A percentile compares a stretch with the other conserved stretches of the same genome.
These are phyloP conservation scores for Teratosphaeria pseudoeucalypti DNA, from an alignment of 2,329 filamentous ascomycete genomes.

Conservation along the genomic window DNA sequence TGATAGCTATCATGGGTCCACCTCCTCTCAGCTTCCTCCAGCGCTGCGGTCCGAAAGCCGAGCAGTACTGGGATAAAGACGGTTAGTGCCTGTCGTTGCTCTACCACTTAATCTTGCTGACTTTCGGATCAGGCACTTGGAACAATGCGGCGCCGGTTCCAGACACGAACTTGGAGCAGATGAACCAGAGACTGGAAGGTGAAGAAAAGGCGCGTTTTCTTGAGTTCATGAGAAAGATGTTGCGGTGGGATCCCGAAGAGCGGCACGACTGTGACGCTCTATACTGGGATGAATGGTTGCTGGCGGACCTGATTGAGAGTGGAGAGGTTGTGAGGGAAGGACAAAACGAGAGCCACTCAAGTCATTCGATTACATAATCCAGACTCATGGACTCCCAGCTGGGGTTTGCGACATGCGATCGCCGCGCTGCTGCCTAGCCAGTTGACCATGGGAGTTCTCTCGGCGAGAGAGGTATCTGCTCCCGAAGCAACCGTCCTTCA, in stretches of 20 bases:
- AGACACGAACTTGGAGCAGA: neutral
- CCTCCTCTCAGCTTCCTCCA: neutral
- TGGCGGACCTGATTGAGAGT: neutral
- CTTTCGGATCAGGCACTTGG: neutral
- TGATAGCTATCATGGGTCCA: neutral
- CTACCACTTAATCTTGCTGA: neutral
- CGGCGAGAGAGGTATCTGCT: too few relatives aligned
- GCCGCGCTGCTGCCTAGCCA: neutral
- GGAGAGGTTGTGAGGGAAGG: neutral
- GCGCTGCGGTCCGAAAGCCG: neutral
- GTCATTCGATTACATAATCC: neutral
- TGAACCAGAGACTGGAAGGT: neutral
- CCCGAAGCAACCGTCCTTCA: too few relatives aligned
- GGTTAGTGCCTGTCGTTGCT: neutral
- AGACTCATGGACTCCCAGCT: neutral
- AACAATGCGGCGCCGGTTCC: neutral
- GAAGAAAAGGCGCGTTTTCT: neutral
- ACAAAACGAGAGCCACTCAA: neutral
- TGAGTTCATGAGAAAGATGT: neutral
- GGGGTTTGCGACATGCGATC: neutral
- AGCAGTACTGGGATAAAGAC: neutral
- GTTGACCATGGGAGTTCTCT: neutral
- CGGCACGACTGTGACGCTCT: neutral
- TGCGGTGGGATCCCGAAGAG: neutral
- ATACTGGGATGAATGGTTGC: neutral